phyloP scores from a whole-genome alignment of 192 early-diverging fungal genomes.

The Podochytrium sp. region DNA sequence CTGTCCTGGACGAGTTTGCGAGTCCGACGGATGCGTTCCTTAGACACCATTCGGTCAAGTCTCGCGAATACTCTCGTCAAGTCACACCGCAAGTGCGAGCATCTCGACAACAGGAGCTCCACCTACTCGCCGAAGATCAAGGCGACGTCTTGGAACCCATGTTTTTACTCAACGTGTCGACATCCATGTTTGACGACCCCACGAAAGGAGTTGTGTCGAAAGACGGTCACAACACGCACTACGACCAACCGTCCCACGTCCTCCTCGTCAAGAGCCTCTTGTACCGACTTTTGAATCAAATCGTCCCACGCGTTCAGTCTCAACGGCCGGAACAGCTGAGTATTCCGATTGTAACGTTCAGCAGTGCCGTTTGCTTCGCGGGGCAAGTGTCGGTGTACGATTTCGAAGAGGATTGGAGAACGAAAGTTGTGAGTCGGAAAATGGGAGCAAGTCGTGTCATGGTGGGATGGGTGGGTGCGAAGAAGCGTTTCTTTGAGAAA shows the following conservation, averaged over 20 bases:
- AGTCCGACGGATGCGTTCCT: background rate
- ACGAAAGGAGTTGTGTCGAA: background rate
- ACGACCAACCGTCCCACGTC: background rate
- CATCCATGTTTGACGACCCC: slow-evolving; percentile 1
- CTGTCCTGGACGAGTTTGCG: background rate
- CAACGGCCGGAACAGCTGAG: slow-evolving; percentile 17
- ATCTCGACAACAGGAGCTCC: background rate
- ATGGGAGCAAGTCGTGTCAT: background rate
- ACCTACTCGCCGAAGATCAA: background rate
- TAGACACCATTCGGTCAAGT: background rate
- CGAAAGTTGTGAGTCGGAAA: background rate
- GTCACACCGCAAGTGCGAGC: background rate
- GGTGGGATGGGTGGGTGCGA: background rate
- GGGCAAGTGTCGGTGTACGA: slow-evolving; percentile 6
- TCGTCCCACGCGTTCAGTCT: slow-evolving; percentile 18
- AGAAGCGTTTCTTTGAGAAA: background rate
- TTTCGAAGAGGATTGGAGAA: slow-evolving; percentile 30
- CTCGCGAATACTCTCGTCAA: background rate
- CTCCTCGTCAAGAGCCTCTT: background rate
- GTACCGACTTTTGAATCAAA: slow-evolving; percentile 17
- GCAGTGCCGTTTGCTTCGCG: background rate
- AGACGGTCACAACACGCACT: background rate
- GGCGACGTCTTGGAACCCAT: slow-evolving; percentile 12
- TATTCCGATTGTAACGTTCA: slow-evolving; percentile 30
- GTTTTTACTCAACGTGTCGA: slow-evolving; percentile 1